A percentile compares a stretch with the other conserved stretches of the same genome.
Conservation (phyloP, 2,329 filamentous ascomycete species). For the Chaetomium strumarium region DNA sequence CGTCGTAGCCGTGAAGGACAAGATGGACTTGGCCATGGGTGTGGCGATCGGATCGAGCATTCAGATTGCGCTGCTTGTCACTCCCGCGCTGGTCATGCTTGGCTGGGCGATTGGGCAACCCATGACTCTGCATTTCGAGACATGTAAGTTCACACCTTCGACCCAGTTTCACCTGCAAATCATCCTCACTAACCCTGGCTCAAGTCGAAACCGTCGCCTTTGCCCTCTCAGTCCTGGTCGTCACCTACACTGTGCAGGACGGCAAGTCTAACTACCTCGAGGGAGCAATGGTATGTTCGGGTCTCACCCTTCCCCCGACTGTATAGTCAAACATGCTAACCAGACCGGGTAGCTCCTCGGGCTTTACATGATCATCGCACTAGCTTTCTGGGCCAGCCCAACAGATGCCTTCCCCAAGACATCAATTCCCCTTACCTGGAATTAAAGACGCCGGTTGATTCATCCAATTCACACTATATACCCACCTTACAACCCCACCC, state of each 20-base stretch:
- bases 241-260: conserved; percentile 72
- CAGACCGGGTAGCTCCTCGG: conserved; percentile 36
- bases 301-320: not conserved
- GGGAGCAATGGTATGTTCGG: conserved; percentile 58
- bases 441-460: not conserved
- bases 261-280: conserved; percentile 82
- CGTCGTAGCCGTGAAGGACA: conserved; percentile 71
- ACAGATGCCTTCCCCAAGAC: conserved; percentile 11
- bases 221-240: conserved; percentile 67
- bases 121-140: conserved; percentile 78
- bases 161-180: too few species aligned
- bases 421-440: not conserved
- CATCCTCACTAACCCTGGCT: not conserved
- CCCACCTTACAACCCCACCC: too few species aligned
- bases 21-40: conserved; percentile 70
- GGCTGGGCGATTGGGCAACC: conserved; percentile 67
- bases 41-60: conserved; percentile 78
- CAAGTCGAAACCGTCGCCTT: conserved; percentile 70
- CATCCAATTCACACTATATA: not conserved
- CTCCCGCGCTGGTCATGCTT: conserved; percentile 71
- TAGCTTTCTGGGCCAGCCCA: conserved; percentile 51
- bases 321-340: not conserved
- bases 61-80: conserved; percentile 77
- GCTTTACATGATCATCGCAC: conserved; percentile 54
- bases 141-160: conserved; percentile 36